These are phyloP conservation scores for Starmerella floris DNA, from an alignment of 805 yeast genomes.

Conservation along the genomic window DNA sequence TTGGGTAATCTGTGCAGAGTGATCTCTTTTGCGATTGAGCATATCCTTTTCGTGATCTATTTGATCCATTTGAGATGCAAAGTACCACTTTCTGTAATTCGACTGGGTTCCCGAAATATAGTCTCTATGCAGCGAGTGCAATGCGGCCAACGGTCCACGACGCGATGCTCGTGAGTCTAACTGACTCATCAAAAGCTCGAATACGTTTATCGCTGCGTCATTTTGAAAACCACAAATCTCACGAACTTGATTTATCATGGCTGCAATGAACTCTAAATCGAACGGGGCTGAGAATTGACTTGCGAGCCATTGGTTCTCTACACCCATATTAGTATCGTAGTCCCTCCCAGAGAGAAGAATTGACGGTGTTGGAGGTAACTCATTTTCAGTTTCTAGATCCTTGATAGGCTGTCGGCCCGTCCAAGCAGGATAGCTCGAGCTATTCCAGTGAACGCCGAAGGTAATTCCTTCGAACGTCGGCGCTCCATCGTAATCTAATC, in stretches of 20 bases:
- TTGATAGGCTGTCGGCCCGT: conserved; percentile 32
- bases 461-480: conserved; percentile 9
- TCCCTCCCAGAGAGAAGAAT: neutral
- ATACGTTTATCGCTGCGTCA: conserved; percentile 54
- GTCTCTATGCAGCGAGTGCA: conserved; percentile 53
- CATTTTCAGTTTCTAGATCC: neutral
- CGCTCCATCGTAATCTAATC: conserved; percentile 2
- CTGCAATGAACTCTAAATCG: conserved; percentile 37
- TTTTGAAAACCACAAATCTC: conserved; percentile 54
- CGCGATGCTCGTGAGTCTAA: conserved; percentile 60
- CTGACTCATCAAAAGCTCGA: conserved; percentile 47
- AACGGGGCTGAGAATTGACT: conserved; percentile 14
- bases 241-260: conserved; percentile 40
- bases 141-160: conserved; percentile 43
- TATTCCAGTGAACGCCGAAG: conserved; percentile 20
- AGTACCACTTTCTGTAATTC: conserved; percentile 63
- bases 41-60: conserved; percentile 22
- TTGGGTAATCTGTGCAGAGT: no score
- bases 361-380: conserved; percentile 1
- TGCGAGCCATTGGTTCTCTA: neutral
- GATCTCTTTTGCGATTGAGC: neutral
- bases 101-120: conserved; percentile 61
- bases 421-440: conserved; percentile 86
- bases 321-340: no score
- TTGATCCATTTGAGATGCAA: conserved; percentile 56